These are phyloP conservation scores for Chalaropsis ovoidea DNA, from an alignment of 2,329 filamentous ascomycete species.

Conservation along the genomic window DNA sequence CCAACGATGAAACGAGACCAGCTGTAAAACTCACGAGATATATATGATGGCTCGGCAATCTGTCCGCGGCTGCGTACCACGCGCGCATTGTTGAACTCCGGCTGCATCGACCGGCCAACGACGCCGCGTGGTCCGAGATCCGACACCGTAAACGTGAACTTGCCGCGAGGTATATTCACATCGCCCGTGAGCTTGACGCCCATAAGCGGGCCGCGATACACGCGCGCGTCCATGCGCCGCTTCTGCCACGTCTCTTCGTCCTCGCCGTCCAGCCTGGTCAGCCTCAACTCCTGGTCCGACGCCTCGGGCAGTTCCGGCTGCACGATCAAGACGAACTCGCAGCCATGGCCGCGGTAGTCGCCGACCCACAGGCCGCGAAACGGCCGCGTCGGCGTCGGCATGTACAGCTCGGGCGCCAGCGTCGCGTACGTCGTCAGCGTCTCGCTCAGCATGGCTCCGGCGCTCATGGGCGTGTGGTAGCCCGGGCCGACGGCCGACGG, in stretches of 20 bases:
- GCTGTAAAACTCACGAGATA: not conserved
- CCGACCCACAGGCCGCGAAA: slow-evolving; percentile 89
- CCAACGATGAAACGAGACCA: too few relatives aligned
- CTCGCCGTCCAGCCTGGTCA: slow-evolving; percentile 37
- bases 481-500: slow-evolving; percentile 2
- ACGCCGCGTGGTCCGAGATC: slow-evolving; percentile 62
- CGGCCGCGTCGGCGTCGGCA: slow-evolving; percentile 66
- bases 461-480: slow-evolving; percentile 10
- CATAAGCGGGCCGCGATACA: slow-evolving; percentile 59
- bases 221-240: slow-evolving; percentile 38
- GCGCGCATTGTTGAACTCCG: slow-evolving; percentile 61
- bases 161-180: slow-evolving; percentile 75
- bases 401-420: slow-evolving; percentile 64
- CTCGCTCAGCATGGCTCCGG: slow-evolving; percentile 36
- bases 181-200: slow-evolving; percentile 90
- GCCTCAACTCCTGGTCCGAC: slow-evolving; percentile 29
- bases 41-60: slow-evolving; percentile 50
- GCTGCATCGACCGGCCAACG: slow-evolving; percentile 53
- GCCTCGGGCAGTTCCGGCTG: slow-evolving; percentile 45
- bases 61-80: slow-evolving; percentile 68
- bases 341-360: slow-evolving; percentile 79
- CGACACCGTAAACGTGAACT: slow-evolving; percentile 69
- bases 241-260: slow-evolving; percentile 38
- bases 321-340: slow-evolving; percentile 74
- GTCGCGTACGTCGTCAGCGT: slow-evolving; percentile 57